These are phyloP conservation scores for Ochromonas danica DNA, from an alignment of 108 stramenopile genomes.

Conservation along the genomic window DNA sequence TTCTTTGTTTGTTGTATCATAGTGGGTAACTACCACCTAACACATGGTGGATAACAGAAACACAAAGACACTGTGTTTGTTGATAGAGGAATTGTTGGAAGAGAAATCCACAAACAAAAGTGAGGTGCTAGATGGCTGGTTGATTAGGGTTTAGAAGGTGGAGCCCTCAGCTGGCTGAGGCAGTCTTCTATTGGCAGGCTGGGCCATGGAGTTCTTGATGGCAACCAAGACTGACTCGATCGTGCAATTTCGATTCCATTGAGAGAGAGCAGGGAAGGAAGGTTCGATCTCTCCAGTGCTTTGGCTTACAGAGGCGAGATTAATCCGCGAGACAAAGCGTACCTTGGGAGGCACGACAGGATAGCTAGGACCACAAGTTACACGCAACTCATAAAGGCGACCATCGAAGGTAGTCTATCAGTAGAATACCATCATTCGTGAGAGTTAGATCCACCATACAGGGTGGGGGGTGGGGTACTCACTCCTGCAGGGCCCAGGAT, in stretches of 20 bases:
- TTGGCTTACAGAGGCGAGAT: constrained; percentile 85
- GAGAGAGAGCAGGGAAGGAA: constrained; percentile 6
- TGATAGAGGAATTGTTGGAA: too few relatives aligned
- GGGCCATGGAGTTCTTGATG: constrained; percentile 53
- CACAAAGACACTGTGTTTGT: too few relatives aligned
- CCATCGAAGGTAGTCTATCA: constrained; percentile 84
- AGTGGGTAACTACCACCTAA: too few relatives aligned
- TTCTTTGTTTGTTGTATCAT: too few relatives aligned
- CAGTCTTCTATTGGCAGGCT: constrained; percentile 49
- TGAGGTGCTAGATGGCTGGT: not conserved
- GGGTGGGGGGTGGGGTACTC: too few relatives aligned
- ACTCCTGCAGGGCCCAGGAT: constrained; percentile 89
- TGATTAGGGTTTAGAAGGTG: constrained; percentile 41
- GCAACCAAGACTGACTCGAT: constrained; percentile 49
- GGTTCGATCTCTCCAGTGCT: constrained; percentile 41
- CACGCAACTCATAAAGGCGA: constrained; percentile 83
- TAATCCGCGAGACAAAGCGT: constrained; percentile 84
- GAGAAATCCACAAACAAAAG: too few relatives aligned
- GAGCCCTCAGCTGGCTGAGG: constrained; percentile 55
- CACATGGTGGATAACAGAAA: too few relatives aligned
- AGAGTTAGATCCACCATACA: too few relatives aligned
- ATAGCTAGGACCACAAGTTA: constrained; percentile 82
- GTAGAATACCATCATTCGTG: not conserved
- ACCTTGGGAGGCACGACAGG: constrained; percentile 82
- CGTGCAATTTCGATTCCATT: constrained; percentile 37